Conservation (phyloP, 192 early-diverging fungal species). For the Rhizoclosmatium globosum region DNA sequence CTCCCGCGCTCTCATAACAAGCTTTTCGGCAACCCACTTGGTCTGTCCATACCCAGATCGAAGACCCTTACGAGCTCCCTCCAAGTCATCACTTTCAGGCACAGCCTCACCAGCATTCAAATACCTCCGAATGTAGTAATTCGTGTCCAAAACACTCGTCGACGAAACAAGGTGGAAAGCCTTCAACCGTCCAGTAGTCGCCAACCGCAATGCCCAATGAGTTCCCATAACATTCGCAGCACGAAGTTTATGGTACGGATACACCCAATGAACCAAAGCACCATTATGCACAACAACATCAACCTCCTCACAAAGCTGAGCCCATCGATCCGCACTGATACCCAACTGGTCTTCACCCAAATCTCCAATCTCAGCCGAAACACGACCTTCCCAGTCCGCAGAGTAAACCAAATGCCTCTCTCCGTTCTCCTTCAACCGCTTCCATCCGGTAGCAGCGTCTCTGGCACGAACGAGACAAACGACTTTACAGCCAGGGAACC, state of each 20-base stretch:
- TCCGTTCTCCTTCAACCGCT: conserved; percentile 78
- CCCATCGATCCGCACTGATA: conserved; percentile 75
- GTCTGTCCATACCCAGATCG: conserved; percentile 93
- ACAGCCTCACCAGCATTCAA: conserved; percentile 60
- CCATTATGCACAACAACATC: conserved; percentile 97
- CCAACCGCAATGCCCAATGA: conserved; percentile 77
- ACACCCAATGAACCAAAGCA: conserved; percentile 98
- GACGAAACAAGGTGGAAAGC: conserved; percentile 95
- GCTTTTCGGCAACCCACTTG: conserved; percentile 98
- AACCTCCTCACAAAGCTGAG: conserved; percentile 59
- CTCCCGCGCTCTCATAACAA: conserved; percentile 83
- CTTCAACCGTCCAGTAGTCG: conserved; percentile 72
- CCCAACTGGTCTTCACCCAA: conserved; percentile 79
- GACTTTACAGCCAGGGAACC: conserved; percentile 68
- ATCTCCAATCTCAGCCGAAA: conserved; percentile 88
- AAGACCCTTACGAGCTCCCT: conserved; percentile 83
- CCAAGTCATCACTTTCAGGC: conserved; percentile 87
- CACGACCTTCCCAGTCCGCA: conserved; percentile 69
- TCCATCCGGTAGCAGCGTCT: conserved; percentile 63
- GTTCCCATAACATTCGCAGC: conserved; percentile 94
- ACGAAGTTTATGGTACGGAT: conserved; percentile 92
- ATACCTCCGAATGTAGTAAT: conserved; percentile 78
- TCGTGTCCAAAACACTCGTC: conserved; percentile 92
- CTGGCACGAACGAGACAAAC: conserved; percentile 88
- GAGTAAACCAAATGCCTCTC: conserved; percentile 86